Base-by-base conservation (phyloP, 148 eudicot genomes). In the Silene latifolia region DNA sequence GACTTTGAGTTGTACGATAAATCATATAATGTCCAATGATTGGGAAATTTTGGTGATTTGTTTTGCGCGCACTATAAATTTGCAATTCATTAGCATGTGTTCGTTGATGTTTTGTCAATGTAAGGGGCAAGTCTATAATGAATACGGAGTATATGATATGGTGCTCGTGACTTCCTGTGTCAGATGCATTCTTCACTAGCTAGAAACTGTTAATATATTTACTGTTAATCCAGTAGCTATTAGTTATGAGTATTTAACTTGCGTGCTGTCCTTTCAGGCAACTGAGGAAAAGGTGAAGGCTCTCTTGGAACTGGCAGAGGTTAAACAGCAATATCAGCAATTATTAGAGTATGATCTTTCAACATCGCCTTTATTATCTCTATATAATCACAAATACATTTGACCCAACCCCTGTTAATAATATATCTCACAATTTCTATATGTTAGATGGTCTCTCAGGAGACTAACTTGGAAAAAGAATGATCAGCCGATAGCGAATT, bases 261-360 rank as follows among this genome's bases (percentile, higher is more conserved):
- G 32, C 17, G 4, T 48, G 58, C 6, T 48, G 18, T 14, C 42
- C 7, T 72, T 74, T 76, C 80, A 95, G 99, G 99, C 85, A 48
- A 86, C 98, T 32, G 87, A 90, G 64, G 94, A 95, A 71, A 95
- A 95, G 84, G 93, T 95, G 76, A 87, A 85, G 74, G 94, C 97
- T 63, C 97, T 95, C 54, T 77, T 95, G 92, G 96, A 92, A 87
- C 81, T 92, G 75, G 96, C 97, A 63, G 83, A 86, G 57, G 42
- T 92, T 84, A 92, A 92, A 85, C 87, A 82, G 82, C 86, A 90
- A 23, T 80, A 81, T 78, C 90, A 86, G 74, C 80, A 80, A 42
- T 80, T 89, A 56, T 79, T 86, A 80, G 92, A 87, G 99, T 92
- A 90, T 64, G 91, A 15, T 24, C 27, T 58, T 51, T 46, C 68